Conservation (phyloP, 192 early-diverging fungal species). For the Backusella mclennaniae region DNA sequence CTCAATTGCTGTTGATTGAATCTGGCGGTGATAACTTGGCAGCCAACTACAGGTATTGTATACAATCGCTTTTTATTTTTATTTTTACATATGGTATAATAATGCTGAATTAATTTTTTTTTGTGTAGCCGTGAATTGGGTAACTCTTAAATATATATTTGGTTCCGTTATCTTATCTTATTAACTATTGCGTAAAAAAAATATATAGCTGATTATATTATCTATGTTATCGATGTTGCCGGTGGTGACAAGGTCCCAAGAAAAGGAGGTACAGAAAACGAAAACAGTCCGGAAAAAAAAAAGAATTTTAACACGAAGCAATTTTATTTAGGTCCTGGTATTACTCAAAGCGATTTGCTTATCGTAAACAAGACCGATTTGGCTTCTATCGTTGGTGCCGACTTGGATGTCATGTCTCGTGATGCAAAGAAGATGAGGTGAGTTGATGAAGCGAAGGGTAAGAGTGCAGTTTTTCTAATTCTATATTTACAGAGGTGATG, state of each 20-base stretch:
- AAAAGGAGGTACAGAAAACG: constrained; percentile 67
- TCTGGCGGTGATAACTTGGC: constrained; percentile 94
- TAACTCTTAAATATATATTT: constrained; percentile 3
- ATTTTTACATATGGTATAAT: neutral
- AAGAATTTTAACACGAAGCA: neutral
- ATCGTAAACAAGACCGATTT: constrained; percentile 98
- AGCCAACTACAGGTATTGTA: constrained; percentile 73
- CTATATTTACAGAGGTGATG: constrained; percentile 54
- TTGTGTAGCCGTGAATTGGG: constrained; percentile 36
- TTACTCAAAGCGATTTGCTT: constrained; percentile 92
- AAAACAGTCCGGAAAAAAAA: neutral
- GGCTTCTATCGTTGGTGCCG: constrained; percentile 86
- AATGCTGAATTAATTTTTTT: constrained; percentile 7
- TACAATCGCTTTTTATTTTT: neutral
- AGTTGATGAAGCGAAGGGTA: neutral
- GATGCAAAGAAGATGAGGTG: constrained; percentile 85
- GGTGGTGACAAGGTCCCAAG: constrained; percentile 97
- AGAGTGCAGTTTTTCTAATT: neutral
- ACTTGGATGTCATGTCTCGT: constrained; percentile 87
- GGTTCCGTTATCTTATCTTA: neutral
- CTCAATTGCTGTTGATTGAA: constrained; percentile 87
- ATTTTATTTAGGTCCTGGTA: constrained; percentile 70
- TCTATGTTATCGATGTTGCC: constrained; percentile 97
- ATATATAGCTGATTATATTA: constrained; percentile 82
- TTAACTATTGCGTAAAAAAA: neutral